A percentile compares a stretch with the other conserved stretches of the same genome.
Evolutionary conservation across 768 basidiomycete genomes (phyloP).

Genomic region (Phanerodontia chrysosporium): DNA sequence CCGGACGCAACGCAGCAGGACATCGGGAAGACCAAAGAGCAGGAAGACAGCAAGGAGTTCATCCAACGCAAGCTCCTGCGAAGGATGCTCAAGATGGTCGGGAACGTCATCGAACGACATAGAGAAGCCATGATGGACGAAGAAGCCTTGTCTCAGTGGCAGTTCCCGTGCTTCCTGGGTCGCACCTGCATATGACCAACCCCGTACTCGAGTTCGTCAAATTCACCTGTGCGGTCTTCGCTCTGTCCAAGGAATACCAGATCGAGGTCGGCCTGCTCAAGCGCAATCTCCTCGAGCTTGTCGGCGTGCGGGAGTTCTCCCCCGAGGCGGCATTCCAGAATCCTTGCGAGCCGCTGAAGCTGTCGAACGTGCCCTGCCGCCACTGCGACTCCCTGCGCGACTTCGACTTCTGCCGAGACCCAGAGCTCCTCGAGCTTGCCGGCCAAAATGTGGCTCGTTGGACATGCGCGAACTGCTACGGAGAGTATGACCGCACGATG

Average conservation of each 20-base stretch:
- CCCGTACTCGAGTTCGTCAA: constrained; percentile 89
- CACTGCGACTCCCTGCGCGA: constrained; percentile 83
- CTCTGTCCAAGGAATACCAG: constrained; percentile 72
- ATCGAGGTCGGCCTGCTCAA: constrained; percentile 88
- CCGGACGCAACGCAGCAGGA: constrained; percentile 67
- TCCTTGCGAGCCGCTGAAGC: constrained; percentile 83
- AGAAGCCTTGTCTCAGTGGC: constrained; percentile 50
- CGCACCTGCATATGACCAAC: constrained; percentile 72
- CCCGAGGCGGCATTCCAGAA: constrained; percentile 83
- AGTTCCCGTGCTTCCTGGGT: constrained; percentile 84
- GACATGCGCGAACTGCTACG: constrained; percentile 68
- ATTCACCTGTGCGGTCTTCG: constrained; percentile 76
- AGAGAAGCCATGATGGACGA: constrained; percentile 56
- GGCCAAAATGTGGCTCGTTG: constrained; percentile 52
- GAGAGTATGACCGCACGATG: constrained; percentile 82
- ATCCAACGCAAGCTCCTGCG: constrained; percentile 79
- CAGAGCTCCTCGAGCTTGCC: constrained; percentile 65
- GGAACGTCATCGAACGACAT: constrained; percentile 55
- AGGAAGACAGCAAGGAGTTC: constrained; percentile 66
- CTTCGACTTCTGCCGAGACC: constrained; percentile 94
- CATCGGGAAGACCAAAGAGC: constrained; percentile 62
- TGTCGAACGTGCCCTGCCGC: constrained; percentile 84
- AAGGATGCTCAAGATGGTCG: constrained; percentile 67
- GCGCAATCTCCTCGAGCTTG: constrained; percentile 83
- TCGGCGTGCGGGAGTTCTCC: constrained; percentile 84